Evolutionary conservation across 345 rosid species (phyloP), one percentile per base, ranked within the genome.

Genomic region (Euphorbia peplus): DNA sequence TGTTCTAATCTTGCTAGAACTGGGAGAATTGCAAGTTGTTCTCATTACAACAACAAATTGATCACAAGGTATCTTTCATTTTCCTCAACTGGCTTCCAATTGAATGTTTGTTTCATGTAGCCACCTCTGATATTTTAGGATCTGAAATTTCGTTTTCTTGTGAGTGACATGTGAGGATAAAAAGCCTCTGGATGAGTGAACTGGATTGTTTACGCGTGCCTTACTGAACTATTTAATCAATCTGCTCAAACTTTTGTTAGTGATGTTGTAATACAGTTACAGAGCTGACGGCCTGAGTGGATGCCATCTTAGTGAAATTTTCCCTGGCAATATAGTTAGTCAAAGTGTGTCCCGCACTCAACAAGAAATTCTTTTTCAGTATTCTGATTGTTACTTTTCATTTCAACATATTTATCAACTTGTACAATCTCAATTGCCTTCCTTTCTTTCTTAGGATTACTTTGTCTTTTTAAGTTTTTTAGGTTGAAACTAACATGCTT

Each of bases 21-120:
- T 90, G 91, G 92, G 93, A 83, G 71, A 65, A 63, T 13, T 88
- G 92, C 55, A 85, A 75, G 75, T 70, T 90, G 35, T 93, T 87
- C 78, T 87, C 96, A 12, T 76, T 93, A 60, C 92, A 86, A 70
- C 88, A 88, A 66, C 98, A 93, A 81, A 80, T 87, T 5, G 87
- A 86, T 66, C 97, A 93, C 66, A 93, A 90, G 97, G 98, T 87
- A 57, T 24, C 26, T 16, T 24, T 41, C 53, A 30, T 11, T 30
- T 65, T 53, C 18, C 61, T 25, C 19, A n/a, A 26, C 29, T 37
- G 60, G 29, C 30, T 48, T 70, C 15, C 29, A 70, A 28, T 28
- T 26, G 19, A 50, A 28, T 22, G n/a, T 14, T 52, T 11, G 3
- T 59, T 18, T 60, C 8, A 28, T 35, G 25, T 39, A 42, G 12